Evolutionary conservation across 352 stramenopile genomes (phyloP), one percentile per base, ranked within the genome.

Genomic region (Globisporangium rhizosaccharum): DNA sequence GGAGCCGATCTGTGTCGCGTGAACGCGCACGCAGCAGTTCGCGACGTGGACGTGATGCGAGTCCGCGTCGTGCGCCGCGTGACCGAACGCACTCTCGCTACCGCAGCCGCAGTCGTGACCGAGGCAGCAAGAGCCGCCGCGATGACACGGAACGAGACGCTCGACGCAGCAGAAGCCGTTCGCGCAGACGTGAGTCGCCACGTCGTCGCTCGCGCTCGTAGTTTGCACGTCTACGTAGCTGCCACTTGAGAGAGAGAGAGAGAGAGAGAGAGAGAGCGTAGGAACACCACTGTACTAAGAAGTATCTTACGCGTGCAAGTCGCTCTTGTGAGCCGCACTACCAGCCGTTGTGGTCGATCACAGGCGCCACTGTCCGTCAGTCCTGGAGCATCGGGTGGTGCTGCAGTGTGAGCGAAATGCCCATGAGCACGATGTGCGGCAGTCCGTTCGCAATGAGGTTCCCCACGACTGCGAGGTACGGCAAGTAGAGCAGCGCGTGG

Each of bases 401-500:
- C 39, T 81, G 76, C 41, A 92, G 68, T 55, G 67, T 75, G 20
- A 84, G 70, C 15, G 78, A 76, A 41, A 86, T 63, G 9, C 74
- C 78, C 39, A 92, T 65, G 25, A 92, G 57, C 42, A 92, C 26
- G 28, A 90, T 73, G 62, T 92, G 82, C 41, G 79, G 82, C 23
- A 88, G 56, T 28, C 82, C 82, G 53, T 92, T 92, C 10, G 72
- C 80, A 7, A 90, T 65, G 44, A 89, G 59, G 56, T 90, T 92
- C 57, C 82, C 82, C 1, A 73, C 67, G 14, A 90, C 64, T 0
- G 73, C 59, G 26, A 94, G 66, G 63, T 79, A 94, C 25, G 84
- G 84, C 23, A 94, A 53, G 65, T 94, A 94, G 36, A 90, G 50
- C 36, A 71, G 42, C 20, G 84, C 77, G 41, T 84, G 74, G 20